Conservation (phyloP, 257 asterid species). For the Nicotiana undulata region DNA sequence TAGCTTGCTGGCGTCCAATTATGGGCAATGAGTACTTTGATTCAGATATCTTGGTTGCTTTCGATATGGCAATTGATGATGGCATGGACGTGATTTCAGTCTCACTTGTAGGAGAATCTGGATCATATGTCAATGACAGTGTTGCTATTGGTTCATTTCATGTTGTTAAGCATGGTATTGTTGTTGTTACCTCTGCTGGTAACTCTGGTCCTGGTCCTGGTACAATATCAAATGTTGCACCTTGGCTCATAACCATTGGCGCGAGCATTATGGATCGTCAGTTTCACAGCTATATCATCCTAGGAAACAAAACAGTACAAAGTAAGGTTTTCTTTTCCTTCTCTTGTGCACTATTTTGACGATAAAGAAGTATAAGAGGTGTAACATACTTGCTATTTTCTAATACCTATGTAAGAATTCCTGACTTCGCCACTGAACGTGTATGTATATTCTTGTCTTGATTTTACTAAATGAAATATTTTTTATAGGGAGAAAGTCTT, state of each 20-base stretch:
- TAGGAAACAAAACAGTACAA: conserved; percentile 45
- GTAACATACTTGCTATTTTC: too few relatives aligned
- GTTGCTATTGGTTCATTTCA: conserved; percentile 86
- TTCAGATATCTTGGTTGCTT: conserved; percentile 80
- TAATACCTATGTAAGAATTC: background rate
- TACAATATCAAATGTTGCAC: conserved; percentile 67
- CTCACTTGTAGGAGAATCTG: conserved; percentile 76
- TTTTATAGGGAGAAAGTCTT: conserved; percentile 70
- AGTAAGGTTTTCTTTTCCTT: conserved; percentile 20
- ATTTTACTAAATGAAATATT: background rate
- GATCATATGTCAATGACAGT: conserved; percentile 54
- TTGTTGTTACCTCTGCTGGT: conserved; percentile 84
- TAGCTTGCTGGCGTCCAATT: conserved; percentile 83
- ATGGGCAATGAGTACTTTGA: conserved; percentile 65
- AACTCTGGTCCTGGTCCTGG: conserved; percentile 69
- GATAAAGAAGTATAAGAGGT: background rate
- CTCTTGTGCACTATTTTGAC: background rate
- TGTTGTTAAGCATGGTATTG: conserved; percentile 68
- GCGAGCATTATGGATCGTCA: conserved; percentile 85
- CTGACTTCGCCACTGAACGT: background rate
- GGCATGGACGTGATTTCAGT: conserved; percentile 86
- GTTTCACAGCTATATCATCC: conserved; percentile 49
- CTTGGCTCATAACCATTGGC: conserved; percentile 83
- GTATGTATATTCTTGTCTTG: background rate
- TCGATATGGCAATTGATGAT: conserved; percentile 77